These are phyloP conservation scores for Aspergillus sparsus DNA, from an alignment of 495 filamentous ascomycete species.

Conservation along the genomic window DNA sequence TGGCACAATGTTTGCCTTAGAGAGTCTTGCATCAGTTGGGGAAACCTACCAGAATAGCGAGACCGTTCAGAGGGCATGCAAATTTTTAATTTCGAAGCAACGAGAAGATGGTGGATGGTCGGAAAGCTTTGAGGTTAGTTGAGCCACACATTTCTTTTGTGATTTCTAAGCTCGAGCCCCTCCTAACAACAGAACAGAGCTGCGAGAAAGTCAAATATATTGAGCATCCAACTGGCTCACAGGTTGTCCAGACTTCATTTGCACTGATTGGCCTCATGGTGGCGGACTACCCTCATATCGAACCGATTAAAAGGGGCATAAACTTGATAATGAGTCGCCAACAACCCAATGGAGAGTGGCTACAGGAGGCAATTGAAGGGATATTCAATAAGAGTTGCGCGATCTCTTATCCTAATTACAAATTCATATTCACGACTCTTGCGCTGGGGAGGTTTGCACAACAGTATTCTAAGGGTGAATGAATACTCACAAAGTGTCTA, in stretches of 20 bases:
- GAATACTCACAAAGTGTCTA: background rate
- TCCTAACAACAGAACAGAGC: constrained; percentile 11
- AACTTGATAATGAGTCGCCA: constrained; percentile 10
- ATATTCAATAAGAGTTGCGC: constrained; percentile 18
- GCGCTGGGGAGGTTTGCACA: constrained; percentile 17
- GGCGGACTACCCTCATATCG: constrained; percentile 3
- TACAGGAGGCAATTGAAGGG: constrained; percentile 1
- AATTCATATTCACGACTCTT: constrained; percentile 15
- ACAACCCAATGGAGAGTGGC: constrained; percentile 13
- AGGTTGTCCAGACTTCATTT: constrained; percentile 11
- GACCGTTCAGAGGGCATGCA: constrained; percentile 18
- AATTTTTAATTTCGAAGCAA: constrained; percentile 25
- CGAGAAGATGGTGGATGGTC: constrained; percentile 29
- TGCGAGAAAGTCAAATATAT: constrained; percentile 14
- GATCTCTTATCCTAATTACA: constrained; percentile 19
- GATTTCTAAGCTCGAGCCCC: background rate
- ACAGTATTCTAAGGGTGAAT: constrained; percentile 6
- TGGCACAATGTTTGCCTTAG: constrained; percentile 25
- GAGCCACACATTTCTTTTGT: background rate
- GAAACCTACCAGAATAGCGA: constrained; percentile 17
- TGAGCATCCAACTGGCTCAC: constrained; percentile 9
- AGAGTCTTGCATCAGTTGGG: constrained; percentile 22
- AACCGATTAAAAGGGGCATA: background rate
- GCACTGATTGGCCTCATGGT: constrained; percentile 7
- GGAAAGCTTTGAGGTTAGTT: constrained; percentile 18